Evolutionary conservation across 2,329 filamentous ascomycete genomes (phyloP).

Genomic region (Plenodomus tracheiphilus): DNA sequence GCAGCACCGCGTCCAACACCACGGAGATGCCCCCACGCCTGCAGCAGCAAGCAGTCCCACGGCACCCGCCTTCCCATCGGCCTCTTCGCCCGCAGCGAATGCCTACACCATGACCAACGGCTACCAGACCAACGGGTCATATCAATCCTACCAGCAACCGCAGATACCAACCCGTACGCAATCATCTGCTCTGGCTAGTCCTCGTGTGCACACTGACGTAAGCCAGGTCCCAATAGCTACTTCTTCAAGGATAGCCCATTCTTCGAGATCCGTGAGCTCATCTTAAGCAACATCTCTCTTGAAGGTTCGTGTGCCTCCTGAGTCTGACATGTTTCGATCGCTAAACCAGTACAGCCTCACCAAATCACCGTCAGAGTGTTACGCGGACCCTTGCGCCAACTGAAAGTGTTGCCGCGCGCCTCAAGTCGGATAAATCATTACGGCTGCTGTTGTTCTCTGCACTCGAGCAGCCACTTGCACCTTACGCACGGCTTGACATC

Average conservation of each 20-base stretch:
- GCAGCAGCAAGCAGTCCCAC: slow-evolving; percentile 20
- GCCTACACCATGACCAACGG: slow-evolving; percentile 29
- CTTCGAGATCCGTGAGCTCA: slow-evolving; percentile 68
- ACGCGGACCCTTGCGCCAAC: slow-evolving; percentile 63
- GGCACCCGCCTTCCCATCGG: slow-evolving; percentile 18
- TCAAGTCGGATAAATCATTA: slow-evolving; percentile 64
- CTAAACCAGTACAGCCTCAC: slow-evolving; percentile 54
- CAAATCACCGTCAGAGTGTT: slow-evolving; percentile 61
- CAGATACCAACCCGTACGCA: slow-evolving; percentile 21
- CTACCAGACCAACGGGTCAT: slow-evolving; percentile 11
- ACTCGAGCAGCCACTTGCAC: slow-evolving; percentile 53
- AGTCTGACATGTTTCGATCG: not conserved
- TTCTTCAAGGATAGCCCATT: slow-evolving; percentile 82
- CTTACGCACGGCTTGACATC: slow-evolving; percentile 62
- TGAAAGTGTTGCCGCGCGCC: slow-evolving; percentile 56
- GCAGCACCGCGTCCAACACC: slow-evolving; percentile 46
- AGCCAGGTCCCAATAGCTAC: slow-evolving; percentile 36
- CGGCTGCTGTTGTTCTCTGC: slow-evolving; percentile 85
- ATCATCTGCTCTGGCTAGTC: not conserved
- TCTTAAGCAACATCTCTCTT: slow-evolving; percentile 69
- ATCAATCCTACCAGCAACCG: slow-evolving; percentile 19
- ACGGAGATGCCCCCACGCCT: slow-evolving; percentile 42
- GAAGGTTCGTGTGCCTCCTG: slow-evolving; percentile 62
- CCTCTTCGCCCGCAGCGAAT: slow-evolving; percentile 22
- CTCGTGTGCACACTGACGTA: slow-evolving; percentile 10